Conservation (phyloP, 768 basidiomycete species). For the Boletus huronensis region DNA sequence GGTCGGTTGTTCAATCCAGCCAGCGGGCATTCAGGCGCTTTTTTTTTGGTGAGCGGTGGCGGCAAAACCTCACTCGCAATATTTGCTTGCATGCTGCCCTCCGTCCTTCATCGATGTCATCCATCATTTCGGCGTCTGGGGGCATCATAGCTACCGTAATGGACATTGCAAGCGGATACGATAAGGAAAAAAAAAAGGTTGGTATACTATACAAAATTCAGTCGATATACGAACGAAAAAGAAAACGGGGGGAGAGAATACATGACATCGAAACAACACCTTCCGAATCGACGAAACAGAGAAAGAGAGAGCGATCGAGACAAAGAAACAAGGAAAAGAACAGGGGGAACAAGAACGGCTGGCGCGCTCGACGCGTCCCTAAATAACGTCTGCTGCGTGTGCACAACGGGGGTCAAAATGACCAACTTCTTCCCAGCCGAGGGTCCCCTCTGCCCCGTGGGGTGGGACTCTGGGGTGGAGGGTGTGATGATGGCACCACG, state of each 20-base stretch:
- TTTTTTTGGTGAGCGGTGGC: too few species aligned
- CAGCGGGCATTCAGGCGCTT: constrained; percentile 39
- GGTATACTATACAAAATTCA: constrained; percentile 24
- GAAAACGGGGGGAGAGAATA: not conserved
- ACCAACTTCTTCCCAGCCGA: not conserved
- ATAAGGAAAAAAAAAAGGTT: not conserved
- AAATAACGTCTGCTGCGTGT: not conserved
- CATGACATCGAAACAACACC: constrained; percentile 3
- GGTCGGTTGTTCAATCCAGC: constrained; percentile 45
- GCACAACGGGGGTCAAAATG: not conserved
- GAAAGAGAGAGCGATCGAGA: not conserved
- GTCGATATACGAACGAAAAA: constrained; percentile 5
- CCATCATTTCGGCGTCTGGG: too few species aligned
- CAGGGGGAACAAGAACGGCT: not conserved
- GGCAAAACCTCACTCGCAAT: too few species aligned
- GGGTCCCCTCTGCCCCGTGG: constrained; percentile 7
- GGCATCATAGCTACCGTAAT: too few species aligned
- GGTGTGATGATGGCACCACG: not conserved
- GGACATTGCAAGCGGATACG: not conserved
- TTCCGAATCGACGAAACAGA: constrained; percentile 1
- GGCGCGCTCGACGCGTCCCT: constrained; percentile 3
- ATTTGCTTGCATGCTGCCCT: too few species aligned
- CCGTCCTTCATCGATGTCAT: too few species aligned
- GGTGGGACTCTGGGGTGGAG: constrained; percentile 1
- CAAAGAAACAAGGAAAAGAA: not conserved